Evolutionary conservation across 1,284 basidiomycete genomes (phyloP), one percentile per base, ranked within the genome.

Genomic region (Porodaedalea pini): DNA sequence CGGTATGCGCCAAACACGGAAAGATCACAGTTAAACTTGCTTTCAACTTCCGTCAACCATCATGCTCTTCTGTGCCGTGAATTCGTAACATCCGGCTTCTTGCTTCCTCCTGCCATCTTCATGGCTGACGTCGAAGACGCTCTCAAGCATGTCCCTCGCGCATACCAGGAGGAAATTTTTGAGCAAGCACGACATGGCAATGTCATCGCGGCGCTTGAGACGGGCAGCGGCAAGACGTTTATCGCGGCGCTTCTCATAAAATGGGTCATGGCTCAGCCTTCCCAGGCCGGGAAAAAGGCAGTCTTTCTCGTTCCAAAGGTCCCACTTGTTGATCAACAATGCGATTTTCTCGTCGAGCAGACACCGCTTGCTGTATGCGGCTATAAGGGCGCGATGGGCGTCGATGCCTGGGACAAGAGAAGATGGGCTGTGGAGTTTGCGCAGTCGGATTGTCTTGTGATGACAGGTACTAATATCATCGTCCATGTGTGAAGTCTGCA

Each of bases 291-390:
- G 54, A 85, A 84, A 68, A 75, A 77, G 55, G 77, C 83, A 63
- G 75, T 87, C n/a, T 88, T 90, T 63, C 75, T 94, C 29, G 90
- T 90, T 1, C 90, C 92, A 0, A 88, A 87, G 63, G 89, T 92
- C 1, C 78, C 89, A 1, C 77, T 94, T 13, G 92, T 92, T 13
- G 81, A 88, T 62, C 91, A 94, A 66, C 91, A 94, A 67, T 81
- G 80, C 13, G 73, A 79, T 36, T 90, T 86, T 61, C 80, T 93
- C 61, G 67, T 75, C n/a, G 71, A 75, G 53, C 78, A 88, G 61
- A 86, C 86, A 0, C 75, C 82, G 0, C 69, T 92, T 29, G 78
- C 80, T 19, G 83, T 92, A 25, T 71, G 77, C 40, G 82, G 83
- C 62, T 80, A 89, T 39, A 80, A 83, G 64, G 90, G 91, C 1